Evolutionary conservation across 352 stramenopile species (phyloP), one percentile per base, ranked within the genome.

Genomic region (Blastocystis sp.): DNA sequence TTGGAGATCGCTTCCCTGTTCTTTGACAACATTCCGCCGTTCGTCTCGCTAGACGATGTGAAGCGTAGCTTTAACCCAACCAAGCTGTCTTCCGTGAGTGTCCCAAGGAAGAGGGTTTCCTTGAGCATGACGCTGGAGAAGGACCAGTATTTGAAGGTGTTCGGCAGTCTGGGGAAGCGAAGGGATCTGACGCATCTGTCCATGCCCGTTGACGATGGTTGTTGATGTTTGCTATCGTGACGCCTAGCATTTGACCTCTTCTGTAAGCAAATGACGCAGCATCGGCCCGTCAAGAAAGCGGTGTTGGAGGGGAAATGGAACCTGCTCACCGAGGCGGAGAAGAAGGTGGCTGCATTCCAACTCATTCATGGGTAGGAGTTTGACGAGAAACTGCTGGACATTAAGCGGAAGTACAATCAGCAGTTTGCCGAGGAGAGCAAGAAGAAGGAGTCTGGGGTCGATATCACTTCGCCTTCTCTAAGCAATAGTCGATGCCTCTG

Each of bases 21-120:
- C 66, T 81, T 81, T 40, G 71, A 81, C 38, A 81, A 59, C 40
- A 81, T 81, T 81, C 71, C 71, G 19, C 40, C 43, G 71, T 81
- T 4, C 11, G 4, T 34, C 10, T 21, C 4, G 7, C 6, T 10
- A 9, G 11, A 28, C 21, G 6, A 19, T 0, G 3, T 66, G 3
- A 81, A 19, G 4, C 17, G 14, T 68, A 81, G 71, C 40, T 64
- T 81, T 40, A 34, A n/a, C 48, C 43, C 34, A 11, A 48, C 52
- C 14, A 48, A 81, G 63, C n/a, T 68, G 14, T 7, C 2, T 28
- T 66, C 71, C 17, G 24, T 1, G 7, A 64, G 11, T 24, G n/a
- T 11, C 14, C 1, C 63, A 7, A 59, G 34, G n/a, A 81, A 81
- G 42, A 48, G 52, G 43, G 43, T 59, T 43, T n/a, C 52, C 2